Percentiles rank a stretch among this genome's conserved stretches.
Conservation (phyloP, 2,329 filamentous ascomycete species). For the Trichoderma sp. region DNA sequence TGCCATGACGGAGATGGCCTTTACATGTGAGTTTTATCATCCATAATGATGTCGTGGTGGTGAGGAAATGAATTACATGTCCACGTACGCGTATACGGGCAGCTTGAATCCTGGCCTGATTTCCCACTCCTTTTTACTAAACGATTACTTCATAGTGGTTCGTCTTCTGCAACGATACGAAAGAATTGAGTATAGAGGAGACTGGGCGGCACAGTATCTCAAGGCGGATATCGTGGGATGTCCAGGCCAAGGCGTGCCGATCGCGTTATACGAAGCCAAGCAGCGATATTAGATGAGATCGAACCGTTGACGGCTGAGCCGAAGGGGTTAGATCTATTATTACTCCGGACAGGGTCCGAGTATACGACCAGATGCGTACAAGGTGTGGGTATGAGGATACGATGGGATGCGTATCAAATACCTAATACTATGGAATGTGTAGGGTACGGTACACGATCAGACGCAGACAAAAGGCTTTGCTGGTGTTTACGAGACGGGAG, state of each 20-base stretch:
- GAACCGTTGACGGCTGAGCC: not conserved
- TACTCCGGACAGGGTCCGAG: not conserved
- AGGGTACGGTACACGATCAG: not conserved
- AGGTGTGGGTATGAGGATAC: not conserved
- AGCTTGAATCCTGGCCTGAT: not conserved
- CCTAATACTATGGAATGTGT: not conserved
- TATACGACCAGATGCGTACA: not conserved
- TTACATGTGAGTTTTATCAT: constrained; percentile 20
- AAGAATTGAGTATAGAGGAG: constrained; percentile 46
- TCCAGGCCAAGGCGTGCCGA: constrained; percentile 42
- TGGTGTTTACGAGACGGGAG: not conserved
- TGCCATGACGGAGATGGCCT: constrained; percentile 68
- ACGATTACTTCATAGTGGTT: constrained; percentile 35
- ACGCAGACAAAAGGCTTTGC: not conserved
- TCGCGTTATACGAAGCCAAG: constrained; percentile 37
- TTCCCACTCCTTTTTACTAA: not conserved
- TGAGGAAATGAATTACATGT: not conserved
- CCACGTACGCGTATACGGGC: not conserved
- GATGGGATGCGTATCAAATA: not conserved
- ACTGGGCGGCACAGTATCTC: constrained; percentile 44
- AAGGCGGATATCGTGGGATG: constrained; percentile 45
- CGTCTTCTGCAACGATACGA: constrained; percentile 60
- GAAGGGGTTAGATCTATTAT: not conserved
- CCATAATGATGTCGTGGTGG: not conserved
- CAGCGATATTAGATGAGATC: not conserved